These are phyloP conservation scores for Coprinellus micaceus DNA, from an alignment of 768 basidiomycete species.

Conservation along the genomic window DNA sequence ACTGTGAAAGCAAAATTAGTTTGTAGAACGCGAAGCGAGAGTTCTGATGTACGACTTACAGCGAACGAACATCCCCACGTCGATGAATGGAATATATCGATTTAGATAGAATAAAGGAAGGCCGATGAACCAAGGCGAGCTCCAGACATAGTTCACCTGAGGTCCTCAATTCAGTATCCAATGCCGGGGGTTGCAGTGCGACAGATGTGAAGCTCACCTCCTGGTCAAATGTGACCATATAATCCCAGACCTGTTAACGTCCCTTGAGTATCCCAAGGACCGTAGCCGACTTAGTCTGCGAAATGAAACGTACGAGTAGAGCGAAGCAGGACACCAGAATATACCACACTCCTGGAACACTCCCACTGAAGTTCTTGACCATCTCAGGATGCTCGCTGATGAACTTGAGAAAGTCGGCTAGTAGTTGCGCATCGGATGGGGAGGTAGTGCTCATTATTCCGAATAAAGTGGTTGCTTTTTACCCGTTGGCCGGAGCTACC, in stretches of 20 bases:
- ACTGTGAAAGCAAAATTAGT: neutral
- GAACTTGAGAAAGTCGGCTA: neutral
- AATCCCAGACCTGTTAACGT: neutral
- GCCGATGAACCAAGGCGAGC: slow-evolving; percentile 12
- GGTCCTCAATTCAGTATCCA: neutral
- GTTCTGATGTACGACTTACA: neutral
- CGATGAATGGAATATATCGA: slow-evolving; percentile 4
- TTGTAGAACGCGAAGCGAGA: too few relatives aligned
- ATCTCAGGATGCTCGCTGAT: neutral
- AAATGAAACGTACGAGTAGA: neutral
- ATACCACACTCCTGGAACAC: neutral
- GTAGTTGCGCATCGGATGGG: neutral
- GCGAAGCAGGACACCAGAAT: slow-evolving; percentile 1
- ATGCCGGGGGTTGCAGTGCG: neutral
- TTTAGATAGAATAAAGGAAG: slow-evolving; percentile 12
- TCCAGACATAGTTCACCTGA: slow-evolving; percentile 14
- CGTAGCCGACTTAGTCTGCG: neutral
- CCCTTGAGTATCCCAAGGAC: neutral
- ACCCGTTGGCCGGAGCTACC: too few relatives aligned
- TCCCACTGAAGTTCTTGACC: neutral
- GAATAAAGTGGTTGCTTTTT: too few relatives aligned
- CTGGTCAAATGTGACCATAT: slow-evolving; percentile 3
- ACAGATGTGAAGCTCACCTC: slow-evolving; percentile 1
- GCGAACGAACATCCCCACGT: neutral
- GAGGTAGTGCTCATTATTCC: neutral